Percentiles rank a stretch among this genome's conserved stretches.
Evolutionary conservation across 306 rosid species (phyloP).

Genomic region (Carpinus viminea): DNA sequence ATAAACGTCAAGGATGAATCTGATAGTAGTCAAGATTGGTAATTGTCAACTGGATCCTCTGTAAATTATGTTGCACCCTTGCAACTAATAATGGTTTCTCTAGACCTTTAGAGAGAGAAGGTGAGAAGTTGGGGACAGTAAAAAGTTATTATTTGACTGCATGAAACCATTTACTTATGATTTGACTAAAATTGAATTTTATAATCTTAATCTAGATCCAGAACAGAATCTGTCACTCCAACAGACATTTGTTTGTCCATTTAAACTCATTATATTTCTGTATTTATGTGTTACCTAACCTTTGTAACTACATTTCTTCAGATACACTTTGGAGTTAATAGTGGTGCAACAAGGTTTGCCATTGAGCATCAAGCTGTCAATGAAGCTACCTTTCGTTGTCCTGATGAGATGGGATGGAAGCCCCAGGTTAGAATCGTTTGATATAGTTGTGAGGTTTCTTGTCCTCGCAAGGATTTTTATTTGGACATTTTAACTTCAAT

Average conservation of each 20-base stretch:
- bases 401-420: conserved; percentile 98
- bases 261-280: neutral
- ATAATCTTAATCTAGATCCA: neutral
- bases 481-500: conserved; percentile 8
- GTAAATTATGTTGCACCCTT: neutral
- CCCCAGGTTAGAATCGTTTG: conserved; percentile 66
- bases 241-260: neutral
- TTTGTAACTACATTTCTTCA: conserved; percentile 32
- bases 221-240: neutral
- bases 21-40: neutral
- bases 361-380: conserved; percentile 93
- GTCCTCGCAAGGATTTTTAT: conserved; percentile 5
- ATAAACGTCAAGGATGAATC: neutral
- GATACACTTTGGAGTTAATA: conserved; percentile 96
- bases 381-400: conserved; percentile 96
- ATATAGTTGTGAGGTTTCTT: neutral
- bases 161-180: neutral
- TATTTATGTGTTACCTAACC: conserved; percentile 6
- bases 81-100: neutral
- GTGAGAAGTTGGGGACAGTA: neutral
- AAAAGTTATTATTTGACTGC: neutral
- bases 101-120: neutral
- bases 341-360: conserved; percentile 92
- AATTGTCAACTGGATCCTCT: neutral
- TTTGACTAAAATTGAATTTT: neutral